These are phyloP conservation scores for Penstemon newberryi DNA, from an alignment of 257 asterid species.

Conservation along the genomic window DNA sequence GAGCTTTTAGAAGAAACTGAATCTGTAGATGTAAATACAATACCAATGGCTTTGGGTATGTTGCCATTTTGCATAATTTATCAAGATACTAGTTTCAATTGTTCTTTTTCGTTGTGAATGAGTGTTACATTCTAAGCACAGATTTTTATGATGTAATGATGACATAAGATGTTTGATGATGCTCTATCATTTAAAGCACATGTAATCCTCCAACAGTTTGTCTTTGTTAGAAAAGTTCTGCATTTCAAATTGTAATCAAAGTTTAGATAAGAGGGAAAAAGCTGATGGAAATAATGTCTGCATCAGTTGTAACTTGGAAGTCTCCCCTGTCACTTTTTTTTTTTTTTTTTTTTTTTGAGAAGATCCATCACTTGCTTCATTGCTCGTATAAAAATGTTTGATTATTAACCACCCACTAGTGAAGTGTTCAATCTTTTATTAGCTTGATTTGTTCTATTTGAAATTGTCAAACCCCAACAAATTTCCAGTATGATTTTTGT, in stretches of 20 bases:
- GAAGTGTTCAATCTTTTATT: too few species aligned
- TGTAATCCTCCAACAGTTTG: not conserved
- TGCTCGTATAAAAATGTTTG: too few species aligned
- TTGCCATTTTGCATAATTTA: not conserved
- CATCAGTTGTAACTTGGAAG: conserved; percentile 13
- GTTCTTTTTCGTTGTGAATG: not conserved
- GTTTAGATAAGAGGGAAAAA: not conserved
- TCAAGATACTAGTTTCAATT: not conserved
- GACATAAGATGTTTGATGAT: not conserved
- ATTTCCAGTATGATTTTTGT: not conserved
- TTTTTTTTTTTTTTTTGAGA: too few species aligned
- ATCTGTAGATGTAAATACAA: conserved; percentile 13
- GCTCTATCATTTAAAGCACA: not conserved
- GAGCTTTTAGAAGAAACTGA: conserved; percentile 14
- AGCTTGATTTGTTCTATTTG: not conserved
- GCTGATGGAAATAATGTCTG: not conserved
- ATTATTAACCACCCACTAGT: too few species aligned
- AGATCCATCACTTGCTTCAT: too few species aligned
- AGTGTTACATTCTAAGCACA: not conserved
- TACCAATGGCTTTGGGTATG: conserved; percentile 4
- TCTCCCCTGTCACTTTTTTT: not conserved
- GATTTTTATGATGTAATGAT: not conserved
- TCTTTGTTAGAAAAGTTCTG: not conserved
- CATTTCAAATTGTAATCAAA: not conserved
- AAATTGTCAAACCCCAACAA: conserved; percentile 7